Base-by-base conservation (phyloP, 2,329 filamentous ascomycete species). In the Pseudocercospora macadamiae region DNA sequence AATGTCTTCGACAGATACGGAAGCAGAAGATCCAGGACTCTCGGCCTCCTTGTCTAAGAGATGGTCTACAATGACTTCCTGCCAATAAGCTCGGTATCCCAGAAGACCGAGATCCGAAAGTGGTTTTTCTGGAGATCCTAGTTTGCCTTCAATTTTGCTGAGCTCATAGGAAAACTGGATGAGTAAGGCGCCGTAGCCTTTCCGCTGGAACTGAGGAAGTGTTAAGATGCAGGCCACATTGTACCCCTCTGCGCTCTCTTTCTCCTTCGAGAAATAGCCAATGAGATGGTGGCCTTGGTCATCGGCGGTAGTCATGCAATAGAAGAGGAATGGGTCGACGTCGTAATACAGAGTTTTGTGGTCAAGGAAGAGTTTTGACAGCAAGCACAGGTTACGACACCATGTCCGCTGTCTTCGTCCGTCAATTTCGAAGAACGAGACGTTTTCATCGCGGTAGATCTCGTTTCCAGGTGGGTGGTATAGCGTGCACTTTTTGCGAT, bases 231-330 rank as follows among this genome's bases (percentile, higher is more conserved):
- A 99, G 3, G 95, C 96, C 28, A 99, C 89, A 72, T 99, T 99
- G 83, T 97, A 99, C 26, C 90, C 91, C 69, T 99, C 96, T 0
- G 92, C 92, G 36, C 89, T 93, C 75, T 99, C 95, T 68, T 99
- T 99, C 75, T 99, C 95, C 74, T 99, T 99, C 56, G 90, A 96
- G 75, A 99, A 99, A 73, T 97, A 99, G n/a, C 95, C 95, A n/a
- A 99, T 90, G 51, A 99, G 84, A 71, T 97, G 95, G 69, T 89
- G 95, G 12, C 95, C 95, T 68, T 92, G 88, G 51, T 96, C 91
- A 64, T 93, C 90, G 66, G 90, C 87, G 37, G 88, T 89, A 23
- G 91, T 91, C 93, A 99, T 97, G 74, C 96, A 93, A 76, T 99
- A 99, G 79, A 99, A 99, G 32, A 99, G 79, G 73, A 99, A 99